Conservation (phyloP, 164 flowering plant species). For the Sextonia rubra region DNA sequence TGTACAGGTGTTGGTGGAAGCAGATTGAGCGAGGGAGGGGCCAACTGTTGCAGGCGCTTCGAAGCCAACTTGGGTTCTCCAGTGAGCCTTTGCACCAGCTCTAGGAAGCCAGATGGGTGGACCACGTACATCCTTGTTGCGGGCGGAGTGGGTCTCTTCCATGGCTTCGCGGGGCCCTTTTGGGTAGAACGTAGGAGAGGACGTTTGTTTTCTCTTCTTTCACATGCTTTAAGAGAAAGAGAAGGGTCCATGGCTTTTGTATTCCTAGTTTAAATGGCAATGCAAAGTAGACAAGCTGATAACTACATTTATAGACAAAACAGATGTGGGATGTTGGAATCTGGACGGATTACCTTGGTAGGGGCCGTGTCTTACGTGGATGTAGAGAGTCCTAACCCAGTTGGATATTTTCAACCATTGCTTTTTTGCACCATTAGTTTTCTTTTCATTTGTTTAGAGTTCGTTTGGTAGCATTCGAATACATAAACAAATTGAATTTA, state of each 20-base stretch:
- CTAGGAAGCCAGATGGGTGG: conserved; percentile 22
- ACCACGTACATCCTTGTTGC: conserved; percentile 31
- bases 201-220: conserved; percentile 3
- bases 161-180: conserved; percentile 17
- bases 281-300: too few species aligned
- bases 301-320: too few species aligned
- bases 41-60: conserved; percentile 19
- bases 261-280: too few species aligned
- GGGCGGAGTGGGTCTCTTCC: conserved; percentile 26
- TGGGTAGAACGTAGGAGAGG: conserved; percentile 22
- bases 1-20: background rate
- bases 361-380: too few species aligned
- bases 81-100: conserved; percentile 39
- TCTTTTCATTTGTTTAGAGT: too few species aligned
- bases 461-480: too few species aligned
- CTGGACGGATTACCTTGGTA: too few species aligned
- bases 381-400: too few species aligned
- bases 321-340: too few species aligned
- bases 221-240: background rate
- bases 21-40: conserved; percentile 20
- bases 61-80: conserved; percentile 15
- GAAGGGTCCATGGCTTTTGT: background rate
- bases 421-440: too few species aligned
- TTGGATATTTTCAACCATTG: too few species aligned
- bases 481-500: too few species aligned